These are phyloP conservation scores for Lentinula novae-zelandiae DNA, from an alignment of 1,284 basidiomycete genomes.

Conservation along the genomic window DNA sequence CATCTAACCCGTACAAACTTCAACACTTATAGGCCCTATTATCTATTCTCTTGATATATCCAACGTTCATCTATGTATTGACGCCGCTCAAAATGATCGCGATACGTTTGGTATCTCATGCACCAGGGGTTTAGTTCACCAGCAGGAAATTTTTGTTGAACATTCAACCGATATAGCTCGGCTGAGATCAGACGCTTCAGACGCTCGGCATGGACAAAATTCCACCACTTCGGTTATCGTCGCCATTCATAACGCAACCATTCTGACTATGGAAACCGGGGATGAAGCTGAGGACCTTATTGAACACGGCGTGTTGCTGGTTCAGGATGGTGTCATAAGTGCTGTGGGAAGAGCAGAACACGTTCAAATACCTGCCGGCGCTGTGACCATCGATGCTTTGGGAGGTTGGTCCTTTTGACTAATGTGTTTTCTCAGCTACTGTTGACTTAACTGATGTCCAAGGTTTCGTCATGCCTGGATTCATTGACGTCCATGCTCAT, in stretches of 20 bases:
- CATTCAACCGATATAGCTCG: slow-evolving; percentile 60
- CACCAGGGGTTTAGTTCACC: slow-evolving; percentile 46
- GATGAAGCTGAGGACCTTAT: slow-evolving; percentile 46
- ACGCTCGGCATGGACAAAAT: slow-evolving; percentile 9
- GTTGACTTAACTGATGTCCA: not conserved
- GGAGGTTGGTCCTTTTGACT: slow-evolving; percentile 43
- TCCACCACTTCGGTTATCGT: slow-evolving; percentile 32
- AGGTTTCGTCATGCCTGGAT: slow-evolving; percentile 68
- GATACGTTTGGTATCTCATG: slow-evolving; percentile 58
- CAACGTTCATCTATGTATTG: slow-evolving; percentile 43
- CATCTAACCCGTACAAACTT: not conserved
- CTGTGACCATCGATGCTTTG: slow-evolving; percentile 51
- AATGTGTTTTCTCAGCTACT: not conserved
- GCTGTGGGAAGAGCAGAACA: slow-evolving; percentile 39
- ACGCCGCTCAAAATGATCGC: slow-evolving; percentile 42
- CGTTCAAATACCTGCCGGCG: slow-evolving; percentile 37
- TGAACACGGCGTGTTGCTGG: slow-evolving; percentile 44
- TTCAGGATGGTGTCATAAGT: slow-evolving; percentile 53
- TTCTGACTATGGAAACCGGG: slow-evolving; percentile 61
- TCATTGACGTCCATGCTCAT: slow-evolving; percentile 73
- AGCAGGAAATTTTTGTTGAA: slow-evolving; percentile 52
- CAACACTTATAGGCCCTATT: slow-evolving; percentile 49
- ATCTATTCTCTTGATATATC: slow-evolving; percentile 58
- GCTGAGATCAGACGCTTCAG: slow-evolving; percentile 47
- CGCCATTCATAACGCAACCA: slow-evolving; percentile 61